Evolutionary conservation across 257 asterid genomes (phyloP).

Genomic region (Jacaranda copaia): DNA sequence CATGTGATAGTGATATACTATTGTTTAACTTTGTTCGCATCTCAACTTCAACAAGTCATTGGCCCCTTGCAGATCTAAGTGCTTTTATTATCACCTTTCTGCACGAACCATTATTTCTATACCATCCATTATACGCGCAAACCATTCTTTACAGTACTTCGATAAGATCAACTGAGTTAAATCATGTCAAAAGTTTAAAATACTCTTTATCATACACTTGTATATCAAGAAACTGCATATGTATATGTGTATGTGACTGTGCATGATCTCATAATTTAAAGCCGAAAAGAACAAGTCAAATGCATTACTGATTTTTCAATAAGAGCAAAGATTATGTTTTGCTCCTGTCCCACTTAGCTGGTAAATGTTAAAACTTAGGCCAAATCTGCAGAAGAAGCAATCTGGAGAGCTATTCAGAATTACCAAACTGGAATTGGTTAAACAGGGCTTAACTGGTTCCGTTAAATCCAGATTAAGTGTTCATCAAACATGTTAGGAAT

Average conservation of each 20-base stretch:
- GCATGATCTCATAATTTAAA: too few relatives aligned
- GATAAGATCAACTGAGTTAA: neutral
- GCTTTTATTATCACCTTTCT: too few relatives aligned
- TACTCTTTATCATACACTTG: neutral
- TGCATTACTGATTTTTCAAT: neutral
- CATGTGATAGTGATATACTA: neutral
- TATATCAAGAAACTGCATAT: neutral
- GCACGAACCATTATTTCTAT: neutral
- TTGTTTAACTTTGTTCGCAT: neutral
- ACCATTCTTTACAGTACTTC: neutral
- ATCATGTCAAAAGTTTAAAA: too few relatives aligned
- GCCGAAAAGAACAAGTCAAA: neutral
- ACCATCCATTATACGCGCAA: neutral
- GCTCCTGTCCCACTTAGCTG: neutral
- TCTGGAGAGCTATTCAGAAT: too few relatives aligned
- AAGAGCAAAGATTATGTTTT: neutral
- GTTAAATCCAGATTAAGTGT: neutral
- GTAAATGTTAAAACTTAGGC: too few relatives aligned
- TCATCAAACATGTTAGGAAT: neutral
- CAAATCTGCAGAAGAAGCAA: too few relatives aligned
- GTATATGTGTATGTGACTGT: neutral
- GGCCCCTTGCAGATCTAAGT: too few relatives aligned
- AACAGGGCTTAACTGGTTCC: neutral
- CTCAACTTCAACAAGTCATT: neutral
- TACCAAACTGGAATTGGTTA: too few relatives aligned